A percentile compares a stretch with the other conserved stretches of the same genome.
These are phyloP conservation scores for Ensete glaucum DNA, from an alignment of 176 grass and related monocot genomes.

Conservation along the genomic window DNA sequence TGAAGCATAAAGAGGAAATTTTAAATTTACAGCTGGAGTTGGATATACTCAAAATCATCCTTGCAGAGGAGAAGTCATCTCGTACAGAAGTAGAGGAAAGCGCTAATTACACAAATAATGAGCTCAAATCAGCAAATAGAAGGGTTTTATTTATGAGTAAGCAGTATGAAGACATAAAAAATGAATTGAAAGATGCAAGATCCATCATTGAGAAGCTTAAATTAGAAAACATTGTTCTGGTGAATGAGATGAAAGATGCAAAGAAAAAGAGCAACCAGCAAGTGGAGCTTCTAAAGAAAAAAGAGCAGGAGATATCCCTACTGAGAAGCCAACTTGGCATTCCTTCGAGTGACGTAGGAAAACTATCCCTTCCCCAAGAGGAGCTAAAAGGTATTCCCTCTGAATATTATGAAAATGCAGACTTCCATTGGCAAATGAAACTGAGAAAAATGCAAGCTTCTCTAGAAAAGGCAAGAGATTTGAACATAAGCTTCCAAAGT, in stretches of 20 bases:
- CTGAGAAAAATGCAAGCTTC: constrained; percentile 85
- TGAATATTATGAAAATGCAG: constrained; percentile 51
- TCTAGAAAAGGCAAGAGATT: constrained; percentile 47
- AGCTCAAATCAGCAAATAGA: constrained; percentile 35
- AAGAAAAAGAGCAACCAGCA: constrained; percentile 35
- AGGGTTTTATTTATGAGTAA: constrained; percentile 15
- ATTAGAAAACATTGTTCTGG: constrained; percentile 52
- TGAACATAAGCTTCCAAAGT: constrained; percentile 46
- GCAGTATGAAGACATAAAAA: constrained; percentile 32
- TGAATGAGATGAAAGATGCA: constrained; percentile 62
- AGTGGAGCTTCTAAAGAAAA: constrained; percentile 26
- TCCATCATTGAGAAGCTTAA: constrained; percentile 68
- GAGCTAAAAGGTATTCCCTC: constrained; percentile 28
- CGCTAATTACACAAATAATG: constrained; percentile 25
- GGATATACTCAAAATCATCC: constrained; percentile 71
- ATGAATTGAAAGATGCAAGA: constrained; percentile 43
- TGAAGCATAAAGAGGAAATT: constrained; percentile 32
- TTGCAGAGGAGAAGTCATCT: constrained; percentile 60
- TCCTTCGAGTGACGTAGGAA: constrained; percentile 6
- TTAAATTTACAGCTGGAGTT: constrained; percentile 67
- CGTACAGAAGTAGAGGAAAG: constrained; percentile 35
- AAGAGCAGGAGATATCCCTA: constrained; percentile 30
- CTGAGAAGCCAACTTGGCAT: constrained; percentile 33
- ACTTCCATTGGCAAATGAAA: constrained; percentile 69
- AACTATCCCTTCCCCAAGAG: constrained; percentile 15